Base-by-base conservation (phyloP, 2,329 filamentous ascomycete species). In the Paraphaeosphaeria minitans region DNA sequence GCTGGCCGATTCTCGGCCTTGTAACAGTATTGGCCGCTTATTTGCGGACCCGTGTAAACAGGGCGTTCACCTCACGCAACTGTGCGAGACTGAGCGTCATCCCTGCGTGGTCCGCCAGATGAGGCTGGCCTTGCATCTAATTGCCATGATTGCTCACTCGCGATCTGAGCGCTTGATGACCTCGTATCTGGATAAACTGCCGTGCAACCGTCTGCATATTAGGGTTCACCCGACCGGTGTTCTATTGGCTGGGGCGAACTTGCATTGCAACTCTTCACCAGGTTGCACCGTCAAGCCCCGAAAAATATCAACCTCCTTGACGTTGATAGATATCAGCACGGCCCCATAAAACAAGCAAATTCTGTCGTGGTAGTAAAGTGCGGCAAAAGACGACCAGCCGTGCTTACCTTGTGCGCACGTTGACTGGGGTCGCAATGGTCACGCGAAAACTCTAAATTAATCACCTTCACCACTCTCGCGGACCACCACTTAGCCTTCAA, bases 361-460 rank as follows among this genome's bases (percentile, higher is more conserved):
- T n/a, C 12, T 14, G 19, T 41, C 24, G 50, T 27, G 21, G 37
- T 53, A 45, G 50, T n/a, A 37, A 42, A 42, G 33, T 16, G 27
- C 51, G 51, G 51, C 31, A 45, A 35, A 53, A 53, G 21, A 27
- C 45, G 8, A 39, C 55, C n/a, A 50, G 37, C 21, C 31, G 35
- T 53, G 37, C 56, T 46, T 64, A 59, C 42, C 59, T 59, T 47
- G 12, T 59, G 52, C 42, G 27, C 55, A 53, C 37, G n/a, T 2
- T 22, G 55, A 57, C 55, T 46, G 14, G 56, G 50, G 39, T 56
- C 29, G 56, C 51, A 22, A 39, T 37, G 55, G 60, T 65, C 62
- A 68, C 57, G 61, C 58, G 62, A 63, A 60, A 62, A 67, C 64
- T 63, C 50, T 68, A 66, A 66, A 68, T 68, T 66, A 63, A 68